phyloP scores from a whole-genome alignment of 1,284 basidiomycete genomes.

The Volvariella volvacea region DNA sequence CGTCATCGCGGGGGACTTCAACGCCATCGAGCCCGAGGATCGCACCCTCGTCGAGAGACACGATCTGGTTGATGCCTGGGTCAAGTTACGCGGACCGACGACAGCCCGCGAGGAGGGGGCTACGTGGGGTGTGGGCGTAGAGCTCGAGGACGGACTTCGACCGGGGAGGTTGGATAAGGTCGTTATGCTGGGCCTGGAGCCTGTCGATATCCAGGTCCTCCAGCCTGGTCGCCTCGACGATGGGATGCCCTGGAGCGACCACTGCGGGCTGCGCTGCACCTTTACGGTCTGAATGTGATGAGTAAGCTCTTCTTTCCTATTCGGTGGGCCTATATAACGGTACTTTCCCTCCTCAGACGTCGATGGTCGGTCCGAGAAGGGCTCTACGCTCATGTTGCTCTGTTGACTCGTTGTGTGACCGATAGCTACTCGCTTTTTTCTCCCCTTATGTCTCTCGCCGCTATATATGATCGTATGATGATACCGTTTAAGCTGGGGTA shows the following conservation, averaged over 20 bases:
- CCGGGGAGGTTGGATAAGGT: conserved; percentile 36
- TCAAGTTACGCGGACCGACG: conserved; percentile 26
- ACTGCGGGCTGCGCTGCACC: conserved; percentile 20
- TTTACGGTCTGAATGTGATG: conserved; percentile 12
- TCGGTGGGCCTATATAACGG: no score
- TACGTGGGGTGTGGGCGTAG: conserved; percentile 20
- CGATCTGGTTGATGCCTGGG: conserved; percentile 32
- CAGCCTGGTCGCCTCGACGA: conserved; percentile 21
- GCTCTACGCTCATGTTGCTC: no score
- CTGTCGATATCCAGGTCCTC: conserved; percentile 26
- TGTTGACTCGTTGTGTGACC: no score
- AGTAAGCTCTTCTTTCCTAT: neutral
- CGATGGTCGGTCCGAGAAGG: no score
- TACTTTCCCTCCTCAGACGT: no score
- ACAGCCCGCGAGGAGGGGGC: conserved; percentile 23
- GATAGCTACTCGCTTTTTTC: no score
- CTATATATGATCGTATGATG: no score
- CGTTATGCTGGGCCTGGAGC: conserved; percentile 27
- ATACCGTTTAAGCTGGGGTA: no score
- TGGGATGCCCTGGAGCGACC: conserved; percentile 22
- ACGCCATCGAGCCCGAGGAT: conserved; percentile 29
- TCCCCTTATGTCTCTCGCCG: no score
- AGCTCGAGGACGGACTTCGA: conserved; percentile 15
- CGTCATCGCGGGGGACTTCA: conserved; percentile 36
- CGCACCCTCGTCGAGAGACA: conserved; percentile 26